A percentile compares a stretch with the other conserved stretches of the same genome.
Evolutionary conservation across 768 basidiomycete species (phyloP).

Genomic region (Lentinus tigrinus): DNA sequence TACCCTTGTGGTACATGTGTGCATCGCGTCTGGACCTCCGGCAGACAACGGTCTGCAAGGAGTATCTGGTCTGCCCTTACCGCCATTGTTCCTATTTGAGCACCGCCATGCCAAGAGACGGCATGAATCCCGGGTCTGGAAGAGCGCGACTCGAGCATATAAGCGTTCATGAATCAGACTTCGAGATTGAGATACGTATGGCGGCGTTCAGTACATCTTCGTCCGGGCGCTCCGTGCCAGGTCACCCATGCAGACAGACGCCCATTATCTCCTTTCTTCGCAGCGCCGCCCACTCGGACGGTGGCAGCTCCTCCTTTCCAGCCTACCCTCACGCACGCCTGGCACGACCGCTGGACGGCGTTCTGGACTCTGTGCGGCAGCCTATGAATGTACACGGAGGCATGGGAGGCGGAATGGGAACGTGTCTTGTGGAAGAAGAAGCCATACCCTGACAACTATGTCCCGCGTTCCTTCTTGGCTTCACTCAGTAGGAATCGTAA

Average conservation of each 20-base stretch:
- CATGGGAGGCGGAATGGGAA: conserved; percentile 64
- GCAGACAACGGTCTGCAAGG: no score
- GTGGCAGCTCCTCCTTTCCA: background rate
- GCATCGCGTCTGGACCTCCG: no score
- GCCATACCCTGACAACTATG: conserved; percentile 81
- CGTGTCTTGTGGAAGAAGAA: conserved; percentile 79
- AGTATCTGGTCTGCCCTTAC: no score
- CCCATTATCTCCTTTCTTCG: background rate
- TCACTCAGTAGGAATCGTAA: conserved; percentile 78
- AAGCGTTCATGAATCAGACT: background rate
- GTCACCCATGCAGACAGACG: background rate
- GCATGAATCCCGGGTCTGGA: no score
- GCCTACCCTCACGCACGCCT: conserved; percentile 1
- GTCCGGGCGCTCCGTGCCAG: background rate
- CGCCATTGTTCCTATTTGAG: no score
- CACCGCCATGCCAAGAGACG: no score
- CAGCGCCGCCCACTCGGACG: background rate
- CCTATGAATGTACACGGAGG: conserved; percentile 28
- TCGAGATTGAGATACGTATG: background rate
- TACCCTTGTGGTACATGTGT: no score
- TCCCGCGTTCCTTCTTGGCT: conserved; percentile 75
- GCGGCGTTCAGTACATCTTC: background rate
- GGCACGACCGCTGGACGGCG: conserved; percentile 18
- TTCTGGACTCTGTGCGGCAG: conserved; percentile 6
- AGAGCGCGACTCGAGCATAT: background rate